Conservation (phyloP, 2,329 filamentous ascomycete species). For the Meredithiella fracta region DNA sequence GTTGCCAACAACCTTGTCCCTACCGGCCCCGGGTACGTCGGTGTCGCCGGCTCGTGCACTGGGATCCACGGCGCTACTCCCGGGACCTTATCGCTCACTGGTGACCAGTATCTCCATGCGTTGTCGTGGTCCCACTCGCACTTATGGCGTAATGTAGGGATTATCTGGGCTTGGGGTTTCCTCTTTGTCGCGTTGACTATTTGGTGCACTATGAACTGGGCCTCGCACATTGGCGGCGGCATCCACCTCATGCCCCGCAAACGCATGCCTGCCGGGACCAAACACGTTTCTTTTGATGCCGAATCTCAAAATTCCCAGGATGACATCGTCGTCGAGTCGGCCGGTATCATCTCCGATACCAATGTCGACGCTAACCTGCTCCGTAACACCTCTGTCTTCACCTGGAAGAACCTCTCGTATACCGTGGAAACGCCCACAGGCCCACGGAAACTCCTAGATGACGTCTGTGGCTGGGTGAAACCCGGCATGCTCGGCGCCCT, state of each 20-base stretch:
- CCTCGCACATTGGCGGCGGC: slow-evolving; percentile 33
- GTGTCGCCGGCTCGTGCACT: background rate
- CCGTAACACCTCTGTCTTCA: slow-evolving; percentile 52
- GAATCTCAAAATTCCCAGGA: slow-evolving; percentile 25
- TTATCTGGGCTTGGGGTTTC: slow-evolving; percentile 25
- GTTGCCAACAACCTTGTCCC: background rate
- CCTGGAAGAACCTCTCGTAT: slow-evolving; percentile 58
- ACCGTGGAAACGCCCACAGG: slow-evolving; percentile 41
- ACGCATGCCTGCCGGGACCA: slow-evolving; percentile 24
- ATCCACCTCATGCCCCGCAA: slow-evolving; percentile 47
- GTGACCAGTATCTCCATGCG: slow-evolving; percentile 18
- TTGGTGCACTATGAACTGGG: slow-evolving; percentile 40
- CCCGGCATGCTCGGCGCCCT: slow-evolving; percentile 62
- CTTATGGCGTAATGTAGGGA: slow-evolving; percentile 3
- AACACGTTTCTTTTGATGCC: slow-evolving; percentile 21
- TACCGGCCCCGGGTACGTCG: background rate
- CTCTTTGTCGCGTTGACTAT: slow-evolving; percentile 3
- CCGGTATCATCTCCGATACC: slow-evolving; percentile 5
- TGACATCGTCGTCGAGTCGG: background rate
- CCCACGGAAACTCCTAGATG: slow-evolving; percentile 54
- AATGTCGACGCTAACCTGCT: slow-evolving; percentile 25
- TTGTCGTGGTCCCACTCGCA: slow-evolving; percentile 28
- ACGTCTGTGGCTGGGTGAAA: slow-evolving; percentile 69
- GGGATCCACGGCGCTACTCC: slow-evolving; percentile 9
- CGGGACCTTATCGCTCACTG: slow-evolving; percentile 17